Conservation (phyloP, 306 rosid species). For the Cicer bijugum region DNA sequence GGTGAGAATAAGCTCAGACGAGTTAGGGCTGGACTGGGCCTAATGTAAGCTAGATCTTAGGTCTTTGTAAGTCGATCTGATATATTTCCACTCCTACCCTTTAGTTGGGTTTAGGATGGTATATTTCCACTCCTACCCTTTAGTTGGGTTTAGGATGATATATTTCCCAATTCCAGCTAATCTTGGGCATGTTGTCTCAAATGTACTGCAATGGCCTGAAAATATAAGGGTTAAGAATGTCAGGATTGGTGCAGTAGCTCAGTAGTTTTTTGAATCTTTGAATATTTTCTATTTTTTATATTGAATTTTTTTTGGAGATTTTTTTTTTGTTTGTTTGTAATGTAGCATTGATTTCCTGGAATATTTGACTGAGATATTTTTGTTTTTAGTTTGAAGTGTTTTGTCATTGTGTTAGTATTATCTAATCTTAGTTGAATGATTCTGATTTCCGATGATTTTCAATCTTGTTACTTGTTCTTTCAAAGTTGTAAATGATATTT, state of each 20-base stretch:
- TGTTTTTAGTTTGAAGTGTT: not conserved
- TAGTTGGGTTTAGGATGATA: not conserved
- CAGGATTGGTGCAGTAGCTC: conserved; percentile 11
- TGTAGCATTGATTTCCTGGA: not conserved
- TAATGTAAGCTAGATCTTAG: too few species aligned
- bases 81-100: not conserved
- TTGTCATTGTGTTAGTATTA: conserved; percentile 1
- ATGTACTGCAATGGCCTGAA: conserved; percentile 19
- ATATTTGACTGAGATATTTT: not conserved
- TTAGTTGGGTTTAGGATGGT: not conserved
- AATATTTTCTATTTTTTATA: conserved; percentile 8
- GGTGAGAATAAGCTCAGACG: too few species aligned
- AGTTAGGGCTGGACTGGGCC: too few species aligned
- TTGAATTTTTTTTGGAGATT: conserved; percentile 1
- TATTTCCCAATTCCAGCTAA: not conserved
- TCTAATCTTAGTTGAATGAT: conserved; percentile 12
- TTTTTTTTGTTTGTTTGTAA: conserved; percentile 6
- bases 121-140: not conserved
- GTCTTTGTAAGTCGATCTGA: too few species aligned
- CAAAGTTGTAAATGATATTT: conserved; percentile 13
- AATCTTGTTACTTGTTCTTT: conserved; percentile 6
- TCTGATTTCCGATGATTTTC: not conserved
- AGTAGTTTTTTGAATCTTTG: conserved; percentile 25
- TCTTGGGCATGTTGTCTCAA: not conserved
- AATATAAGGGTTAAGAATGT: conserved; percentile 5